Evolutionary conservation across 495 filamentous ascomycete species (phyloP).

Genomic region (Aspergillus bridgeri): DNA sequence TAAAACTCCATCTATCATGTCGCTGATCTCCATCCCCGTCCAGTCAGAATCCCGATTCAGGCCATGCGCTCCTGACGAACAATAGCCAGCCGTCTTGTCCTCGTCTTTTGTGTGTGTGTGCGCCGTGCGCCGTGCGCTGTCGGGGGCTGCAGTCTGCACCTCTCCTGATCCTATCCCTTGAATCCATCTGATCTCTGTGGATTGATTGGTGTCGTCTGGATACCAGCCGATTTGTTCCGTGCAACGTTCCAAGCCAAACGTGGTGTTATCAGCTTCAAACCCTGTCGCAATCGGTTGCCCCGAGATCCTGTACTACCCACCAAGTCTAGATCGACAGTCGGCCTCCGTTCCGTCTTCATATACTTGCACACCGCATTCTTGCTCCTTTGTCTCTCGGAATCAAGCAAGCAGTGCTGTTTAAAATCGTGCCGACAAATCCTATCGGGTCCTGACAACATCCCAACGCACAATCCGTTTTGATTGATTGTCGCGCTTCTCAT

Average conservation of each 20-base stretch:
- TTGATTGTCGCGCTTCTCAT: background rate
- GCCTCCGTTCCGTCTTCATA: background rate
- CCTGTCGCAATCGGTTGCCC: background rate
- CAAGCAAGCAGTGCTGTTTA: background rate
- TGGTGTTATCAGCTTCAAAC: background rate
- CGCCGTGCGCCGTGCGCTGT: background rate
- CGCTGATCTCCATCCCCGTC: background rate
- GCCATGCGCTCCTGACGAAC: background rate
- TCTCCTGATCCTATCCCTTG: background rate
- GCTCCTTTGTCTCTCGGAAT: background rate
- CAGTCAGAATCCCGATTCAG: background rate
- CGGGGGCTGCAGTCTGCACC: background rate
- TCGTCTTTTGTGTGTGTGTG: background rate
- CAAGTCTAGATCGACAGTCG: background rate
- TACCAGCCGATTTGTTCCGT: background rate
- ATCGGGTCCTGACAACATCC: background rate
- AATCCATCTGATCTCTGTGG: background rate
- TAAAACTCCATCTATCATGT: background rate
- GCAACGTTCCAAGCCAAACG: background rate
- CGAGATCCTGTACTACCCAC: background rate
- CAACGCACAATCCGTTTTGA: background rate
- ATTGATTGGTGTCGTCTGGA: background rate
- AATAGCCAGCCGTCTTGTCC: background rate
- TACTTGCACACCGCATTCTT: background rate
- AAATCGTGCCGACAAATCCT: background rate